These are phyloP conservation scores for Delphinella strobiligena DNA, from an alignment of 2,329 filamentous ascomycete species.

Conservation along the genomic window DNA sequence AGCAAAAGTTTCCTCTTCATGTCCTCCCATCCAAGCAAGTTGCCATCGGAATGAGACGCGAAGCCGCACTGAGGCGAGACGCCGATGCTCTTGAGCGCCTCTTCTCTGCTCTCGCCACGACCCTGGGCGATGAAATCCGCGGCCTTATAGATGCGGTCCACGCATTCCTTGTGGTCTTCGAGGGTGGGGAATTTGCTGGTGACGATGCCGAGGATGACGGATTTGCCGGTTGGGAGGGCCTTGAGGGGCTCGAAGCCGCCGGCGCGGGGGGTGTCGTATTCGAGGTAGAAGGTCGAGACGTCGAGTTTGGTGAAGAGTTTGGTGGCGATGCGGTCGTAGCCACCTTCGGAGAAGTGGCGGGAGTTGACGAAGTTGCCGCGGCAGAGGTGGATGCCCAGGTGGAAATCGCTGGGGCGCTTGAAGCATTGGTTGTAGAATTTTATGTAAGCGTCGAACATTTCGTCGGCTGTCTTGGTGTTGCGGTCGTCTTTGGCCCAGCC, in stretches of 20 bases:
- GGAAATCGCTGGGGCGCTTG: slow-evolving; percentile 52
- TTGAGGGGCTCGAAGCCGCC: slow-evolving; percentile 29
- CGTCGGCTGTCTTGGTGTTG: slow-evolving; percentile 53
- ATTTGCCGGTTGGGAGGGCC: slow-evolving; percentile 28
- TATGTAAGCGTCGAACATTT: slow-evolving; percentile 61
- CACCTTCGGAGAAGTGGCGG: slow-evolving; percentile 29
- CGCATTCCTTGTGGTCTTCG: slow-evolving; percentile 30
- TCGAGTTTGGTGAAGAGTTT: slow-evolving; percentile 21
- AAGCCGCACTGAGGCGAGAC: slow-evolving; percentile 62
- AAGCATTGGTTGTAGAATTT: slow-evolving; percentile 61
- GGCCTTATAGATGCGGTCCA: slow-evolving; percentile 25
- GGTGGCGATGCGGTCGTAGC: slow-evolving; percentile 18
- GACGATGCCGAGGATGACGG: slow-evolving; percentile 30
- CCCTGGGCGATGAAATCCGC: slow-evolving; percentile 58
- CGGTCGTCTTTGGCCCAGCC: slow-evolving; percentile 54
- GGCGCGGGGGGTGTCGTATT: slow-evolving; percentile 31
- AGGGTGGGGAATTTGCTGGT: slow-evolving; percentile 30
- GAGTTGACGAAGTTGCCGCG: slow-evolving; percentile 29
- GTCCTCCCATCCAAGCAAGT: slow-evolving; percentile 52
- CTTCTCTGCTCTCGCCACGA: slow-evolving; percentile 47
- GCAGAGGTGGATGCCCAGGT: slow-evolving; percentile 65
- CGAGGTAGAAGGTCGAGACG: slow-evolving; percentile 23
- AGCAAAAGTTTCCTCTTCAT: slow-evolving; percentile 59
- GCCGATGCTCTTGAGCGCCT: slow-evolving; percentile 53
- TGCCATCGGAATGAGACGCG: slow-evolving; percentile 60